Evolutionary conservation across 2,329 filamentous ascomycete genomes (phyloP).

Genomic region (Paecilomyces fulvus): DNA sequence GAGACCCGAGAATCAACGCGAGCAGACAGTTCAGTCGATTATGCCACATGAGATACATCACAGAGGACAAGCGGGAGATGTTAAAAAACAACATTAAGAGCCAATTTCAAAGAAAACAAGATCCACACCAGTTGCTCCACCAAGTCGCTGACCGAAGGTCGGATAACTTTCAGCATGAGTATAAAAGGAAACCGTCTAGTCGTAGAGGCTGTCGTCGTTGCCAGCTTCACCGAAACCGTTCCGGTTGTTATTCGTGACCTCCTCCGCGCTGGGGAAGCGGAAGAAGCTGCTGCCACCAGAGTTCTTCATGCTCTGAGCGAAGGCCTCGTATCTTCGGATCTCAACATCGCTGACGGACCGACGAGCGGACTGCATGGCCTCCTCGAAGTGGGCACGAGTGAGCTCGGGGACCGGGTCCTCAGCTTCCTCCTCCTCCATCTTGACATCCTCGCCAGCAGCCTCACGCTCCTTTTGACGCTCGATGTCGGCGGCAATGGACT

Average conservation of each 20-base stretch:
- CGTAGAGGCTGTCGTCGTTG: constrained; percentile 94
- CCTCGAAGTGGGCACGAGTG: constrained; percentile 94
- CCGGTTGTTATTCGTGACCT: constrained; percentile 40
- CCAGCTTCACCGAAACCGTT: constrained; percentile 71
- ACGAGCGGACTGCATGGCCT: constrained; percentile 93
- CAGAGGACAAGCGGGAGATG: constrained; percentile 7
- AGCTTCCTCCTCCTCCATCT: constrained; percentile 63
- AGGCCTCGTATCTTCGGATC: constrained; percentile 96
- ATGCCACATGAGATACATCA: constrained; percentile 20
- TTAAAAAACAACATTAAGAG: not conserved
- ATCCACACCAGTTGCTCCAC: not conserved
- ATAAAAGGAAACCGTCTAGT: constrained; percentile 50
- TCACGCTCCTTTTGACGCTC: constrained; percentile 84
- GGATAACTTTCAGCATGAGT: constrained; percentile 28
- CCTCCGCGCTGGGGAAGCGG: constrained; percentile 71
- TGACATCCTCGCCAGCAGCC: constrained; percentile 63
- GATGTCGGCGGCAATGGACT: constrained; percentile 82
- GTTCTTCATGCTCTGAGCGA: constrained; percentile 99
- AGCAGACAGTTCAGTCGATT: constrained; percentile 11
- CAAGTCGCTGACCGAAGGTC: not conserved
- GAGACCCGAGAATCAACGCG: not conserved
- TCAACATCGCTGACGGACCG: constrained; percentile 93
- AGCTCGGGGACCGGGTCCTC: constrained; percentile 95
- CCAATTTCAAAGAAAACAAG: not conserved
- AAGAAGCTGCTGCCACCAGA: constrained; percentile 92